Base-by-base conservation (phyloP, 2,329 filamentous ascomycete genomes). In the Sclerotinia minor region DNA sequence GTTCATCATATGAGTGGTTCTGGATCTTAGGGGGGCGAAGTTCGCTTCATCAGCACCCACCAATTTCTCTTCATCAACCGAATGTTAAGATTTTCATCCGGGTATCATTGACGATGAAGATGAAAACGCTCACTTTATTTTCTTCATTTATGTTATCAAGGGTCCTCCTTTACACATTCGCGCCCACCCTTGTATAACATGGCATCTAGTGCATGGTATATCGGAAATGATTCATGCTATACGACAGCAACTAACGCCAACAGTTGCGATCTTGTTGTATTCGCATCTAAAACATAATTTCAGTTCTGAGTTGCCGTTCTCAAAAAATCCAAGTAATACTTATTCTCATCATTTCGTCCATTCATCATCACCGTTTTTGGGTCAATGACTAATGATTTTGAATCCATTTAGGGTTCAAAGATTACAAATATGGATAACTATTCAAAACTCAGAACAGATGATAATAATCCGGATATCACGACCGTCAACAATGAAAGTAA, bases 31-130 rank as follows among this genome's bases (percentile, higher is more conserved):
- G 55, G 65, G 47, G 35, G 26, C 35, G 21, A 47, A 13, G 38
- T 38, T 61, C 57, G 44, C 65, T 67, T 67, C 55, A 26, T 63
- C 59, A 63, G 45, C 45, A 38, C 59, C 41, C 59, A 9, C 19
- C 45, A 54, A 45, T 19, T 52, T 61, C 15, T 29, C 57, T 61
- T 61, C 55, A 63, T 67, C 47, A 5, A 45, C 21, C 24, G 44
- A 29, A 45, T 45, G 49, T 54, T 17, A 24, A 32, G 5, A 17
- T 21, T n/a, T 64, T 21, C 32, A 60, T 67, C 5, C 8, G 2
- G 19, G 15, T 29, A 6, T 44, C 35, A 54, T 52, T 8, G 6
- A 26, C 3, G 15, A 63, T n/a, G n/a, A 50, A 50, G 3, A 7
- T 4, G 11, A 13, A 26, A 3, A 11, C 38, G 4, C 21, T 63